Evolutionary conservation across 106 monocot species (phyloP), one percentile per base, ranked within the genome.

Genomic region (Allium cepa): DNA sequence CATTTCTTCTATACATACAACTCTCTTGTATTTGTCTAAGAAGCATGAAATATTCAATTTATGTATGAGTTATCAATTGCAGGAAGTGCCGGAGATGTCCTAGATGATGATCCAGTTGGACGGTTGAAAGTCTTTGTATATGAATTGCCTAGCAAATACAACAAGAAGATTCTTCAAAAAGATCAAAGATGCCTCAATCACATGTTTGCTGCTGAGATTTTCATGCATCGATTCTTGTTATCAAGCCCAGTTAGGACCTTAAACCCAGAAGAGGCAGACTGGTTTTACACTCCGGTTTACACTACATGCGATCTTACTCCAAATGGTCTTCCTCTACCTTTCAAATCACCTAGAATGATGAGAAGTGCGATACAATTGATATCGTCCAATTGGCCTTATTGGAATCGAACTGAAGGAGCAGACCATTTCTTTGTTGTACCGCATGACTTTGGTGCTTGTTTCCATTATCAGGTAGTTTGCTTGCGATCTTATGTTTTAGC

Each of bases 231-330:
- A 26, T 86, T 86, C 62, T 74, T 86, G 48, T 67, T 86, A 8
- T 82, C 86, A 4, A 86, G 86, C 70, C 73, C 86, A 16, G 86
- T 86, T 14, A 67, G 86, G 64, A 86, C 86, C 12, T 73, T 86
- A 7, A 79, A 86, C 60, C 82, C 86, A 10, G 86, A 82, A 74
- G 82, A 86, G 72, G 86, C 86, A 7, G 82, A 86, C 73, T 87
- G 87, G 87, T 87, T 87, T 60, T 87, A 87, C 72, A 80, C 87
- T 36, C 87, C 87, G 10, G 86, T 87, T 45, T 87, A 87, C 67
- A 68, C 82, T 8, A 82, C 86, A 22, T 83, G 86, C 68, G 83
- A 87, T 60, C 65, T 87, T 17, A 82, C 83, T 9, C 87, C 80
- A 28, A 80, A 80, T 77, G 87, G 87, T 8, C 80, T 83, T 47